These are phyloP conservation scores for Elongisporangium senticosum DNA, from an alignment of 352 stramenopile genomes.

Conservation along the genomic window DNA sequence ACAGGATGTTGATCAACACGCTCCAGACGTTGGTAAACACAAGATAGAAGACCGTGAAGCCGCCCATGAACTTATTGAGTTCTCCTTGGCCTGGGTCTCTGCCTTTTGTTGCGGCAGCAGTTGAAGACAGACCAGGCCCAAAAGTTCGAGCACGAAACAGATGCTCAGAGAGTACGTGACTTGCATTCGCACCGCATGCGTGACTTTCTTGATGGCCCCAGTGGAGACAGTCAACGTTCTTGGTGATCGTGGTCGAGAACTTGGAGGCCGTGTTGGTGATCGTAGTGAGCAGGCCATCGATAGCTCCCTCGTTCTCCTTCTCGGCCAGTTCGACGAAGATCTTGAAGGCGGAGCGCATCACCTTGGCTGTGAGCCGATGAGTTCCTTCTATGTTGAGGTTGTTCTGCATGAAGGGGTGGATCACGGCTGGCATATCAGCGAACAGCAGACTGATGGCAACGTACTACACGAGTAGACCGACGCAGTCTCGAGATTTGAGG, in stretches of 20 bases:
- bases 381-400: no score
- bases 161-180: constrained; percentile 17
- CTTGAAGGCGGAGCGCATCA: no score
- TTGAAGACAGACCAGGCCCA: constrained; percentile 10
- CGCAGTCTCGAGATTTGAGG: no score
- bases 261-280: constrained; percentile 23
- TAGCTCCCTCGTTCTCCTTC: constrained; percentile 15
- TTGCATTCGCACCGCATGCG: constrained; percentile 8
- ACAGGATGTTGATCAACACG: background rate
- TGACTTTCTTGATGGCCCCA: constrained; percentile 15
- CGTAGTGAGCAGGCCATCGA: constrained; percentile 22
- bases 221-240: constrained; percentile 27
- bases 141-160: constrained; percentile 3
- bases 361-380: no score
- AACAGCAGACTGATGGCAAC: no score
- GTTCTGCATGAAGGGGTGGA: no score
- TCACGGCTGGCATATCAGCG: no score
- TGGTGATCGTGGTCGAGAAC: constrained; percentile 24
- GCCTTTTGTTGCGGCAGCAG: constrained; percentile 27
- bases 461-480: no score
- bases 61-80: constrained; percentile 10
- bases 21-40: background rate
- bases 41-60: constrained; percentile 16
- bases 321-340: constrained; percentile 20
- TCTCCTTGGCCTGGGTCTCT: constrained; percentile 12